Percentiles rank a stretch among this genome's conserved stretches.
These are phyloP conservation scores for Pythium scleroteichum DNA, from an alignment of 352 stramenopile species.

Conservation along the genomic window DNA sequence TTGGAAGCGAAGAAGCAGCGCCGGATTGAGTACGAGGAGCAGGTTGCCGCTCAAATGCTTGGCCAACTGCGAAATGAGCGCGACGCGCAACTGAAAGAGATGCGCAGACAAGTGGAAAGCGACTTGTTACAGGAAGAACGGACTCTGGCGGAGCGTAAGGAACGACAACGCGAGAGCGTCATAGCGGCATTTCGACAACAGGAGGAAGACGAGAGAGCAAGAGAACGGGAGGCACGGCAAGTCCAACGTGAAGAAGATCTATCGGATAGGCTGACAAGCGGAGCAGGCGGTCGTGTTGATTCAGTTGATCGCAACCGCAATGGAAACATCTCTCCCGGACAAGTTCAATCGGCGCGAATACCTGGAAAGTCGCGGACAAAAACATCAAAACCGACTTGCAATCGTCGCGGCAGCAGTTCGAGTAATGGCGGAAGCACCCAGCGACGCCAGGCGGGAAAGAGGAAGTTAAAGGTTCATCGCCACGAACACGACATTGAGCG, in stretches of 20 bases:
- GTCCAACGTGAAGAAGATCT: conserved; percentile 17
- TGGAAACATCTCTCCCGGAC: conserved; percentile 16
- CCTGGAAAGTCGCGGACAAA: too few relatives aligned
- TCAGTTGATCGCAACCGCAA: not conserved
- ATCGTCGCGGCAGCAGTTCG: not conserved
- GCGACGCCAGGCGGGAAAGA: conserved; percentile 6
- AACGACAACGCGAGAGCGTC: conserved; percentile 43
- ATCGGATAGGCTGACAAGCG: not conserved
- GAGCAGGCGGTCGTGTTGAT: not conserved
- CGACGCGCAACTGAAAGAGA: conserved; percentile 44
- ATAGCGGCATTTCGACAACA: conserved; percentile 44
- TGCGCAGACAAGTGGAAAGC: conserved; percentile 44
- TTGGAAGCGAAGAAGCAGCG: conserved; percentile 57
- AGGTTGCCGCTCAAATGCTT: conserved; percentile 45
- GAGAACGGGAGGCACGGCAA: conserved; percentile 22
- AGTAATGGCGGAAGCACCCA: not conserved
- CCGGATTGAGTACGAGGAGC: conserved; percentile 66
- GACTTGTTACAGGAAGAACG: conserved; percentile 56
- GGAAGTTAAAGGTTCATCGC: not conserved
- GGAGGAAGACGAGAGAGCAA: conserved; percentile 34
- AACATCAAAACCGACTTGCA: too few relatives aligned
- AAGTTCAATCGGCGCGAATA: conserved; percentile 1
- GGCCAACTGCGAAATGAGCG: conserved; percentile 55
- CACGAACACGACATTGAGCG: conserved; percentile 16
- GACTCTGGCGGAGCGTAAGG: conserved; percentile 46